Evolutionary conservation across 208 protist species (phyloP), one percentile per base, ranked within the genome.

Genomic region (Acanthamoeba pearcei): DNA sequence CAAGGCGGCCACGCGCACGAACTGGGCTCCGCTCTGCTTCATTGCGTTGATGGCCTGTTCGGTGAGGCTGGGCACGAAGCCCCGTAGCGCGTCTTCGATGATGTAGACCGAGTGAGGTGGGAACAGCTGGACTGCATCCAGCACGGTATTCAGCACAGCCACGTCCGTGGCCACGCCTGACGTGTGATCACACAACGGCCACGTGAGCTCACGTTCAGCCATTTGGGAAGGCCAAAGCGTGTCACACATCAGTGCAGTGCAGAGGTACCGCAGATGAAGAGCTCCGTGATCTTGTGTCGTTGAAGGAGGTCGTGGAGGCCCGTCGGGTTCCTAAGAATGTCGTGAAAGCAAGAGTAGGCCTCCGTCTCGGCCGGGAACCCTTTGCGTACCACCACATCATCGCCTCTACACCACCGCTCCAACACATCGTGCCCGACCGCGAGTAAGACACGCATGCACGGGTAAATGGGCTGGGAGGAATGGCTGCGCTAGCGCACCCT

Each of bases 291-390:
- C 3, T 60, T 3, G 46, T 93, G 88, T 6, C 49, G 64, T 93
- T 93, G 55, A 32, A 93, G 62, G 32, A 93, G 6, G 64, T 35
- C 62, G 0, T 42, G 27, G 13, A 93, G 88, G 8, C 35, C n/a
- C 17, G 88, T 93, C 15, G 88, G 46, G 19, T 93, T 49, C 27
- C 88, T 12, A 10, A 93, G 88, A 29, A 93, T 93, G 35, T 93
- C 88, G 62, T 51, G 24, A 51, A 93, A 93, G 88, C 88, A 93
- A 5, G 88, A 93, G 51, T 78, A 93, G 8, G 88, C 88, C 35
- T 93, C 88, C 3, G n/a, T 60, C 24, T 93, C 88, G 4, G 88
- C 88, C 1, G 88, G 88, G 27, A 78, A 93, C 62, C 88, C 88
- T 60, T 93, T 93, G 15, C 88, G 27, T 8, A 93, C 88, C 62